Base-by-base conservation (phyloP, 768 basidiomycete genomes). In the Tricholoma hemisulphureum region DNA sequence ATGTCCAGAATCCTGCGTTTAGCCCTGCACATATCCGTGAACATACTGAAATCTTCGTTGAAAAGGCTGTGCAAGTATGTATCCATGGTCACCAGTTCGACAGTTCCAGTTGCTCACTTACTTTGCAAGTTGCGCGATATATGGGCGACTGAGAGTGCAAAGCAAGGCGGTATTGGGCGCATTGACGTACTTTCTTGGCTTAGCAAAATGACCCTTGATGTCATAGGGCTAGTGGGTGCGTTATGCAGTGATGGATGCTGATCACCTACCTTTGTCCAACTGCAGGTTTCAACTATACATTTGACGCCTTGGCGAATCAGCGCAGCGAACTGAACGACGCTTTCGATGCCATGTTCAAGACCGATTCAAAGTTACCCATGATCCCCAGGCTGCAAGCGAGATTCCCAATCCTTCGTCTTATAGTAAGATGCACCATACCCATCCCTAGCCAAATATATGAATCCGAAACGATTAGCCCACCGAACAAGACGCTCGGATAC, bases 141-240 rank as follows among this genome's bases (percentile, higher is more conserved):
- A 41, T 81, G 76, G 81, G 61, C 58, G 0, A 50, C 63, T 2
- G 72, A 80, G 56, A 46, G 13, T 18, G 46, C n/a, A 8, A 53
- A 65, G 23, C 70, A 71, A 26, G 58, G 71, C 14, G 58, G 54
- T 50, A 67, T 63, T 11, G 63, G 49, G 28, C 71, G 71, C 4
- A 73, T 91, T 32, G 86, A 94, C 35, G 81, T 85, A 1, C 72
- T 87, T 37, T 72, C 77, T 4, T 89, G 85, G 82, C 73, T 92
- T 2, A 84, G 82, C 43, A 82, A 81, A 55, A 81, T 82, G 50
- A 91, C 89, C 2, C 75, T 93, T 9, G 91, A 93, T 60, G 81
- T 89, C 55, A 91, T 94, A 49, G 89, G 89, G 9, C 74, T 88
- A 34, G 86, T 76, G 72, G 85, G 87, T 63, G 76, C 70, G 63